Conservation (phyloP, 1,284 basidiomycete genomes). For the Xerocomus minutiporus region DNA sequence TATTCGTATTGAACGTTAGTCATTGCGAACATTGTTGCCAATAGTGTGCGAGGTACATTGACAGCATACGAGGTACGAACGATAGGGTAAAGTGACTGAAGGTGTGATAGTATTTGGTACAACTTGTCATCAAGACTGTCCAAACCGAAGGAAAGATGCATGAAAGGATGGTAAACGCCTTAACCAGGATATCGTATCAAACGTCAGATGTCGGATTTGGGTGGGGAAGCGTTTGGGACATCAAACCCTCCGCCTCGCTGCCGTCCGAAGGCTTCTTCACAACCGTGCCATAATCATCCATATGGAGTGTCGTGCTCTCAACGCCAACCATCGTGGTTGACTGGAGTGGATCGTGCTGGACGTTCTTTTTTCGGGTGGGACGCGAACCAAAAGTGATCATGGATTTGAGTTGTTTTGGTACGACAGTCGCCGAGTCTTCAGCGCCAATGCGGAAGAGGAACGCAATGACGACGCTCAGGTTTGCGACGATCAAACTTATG, state of each 20-base stretch:
- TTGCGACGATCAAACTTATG: constrained; percentile 3
- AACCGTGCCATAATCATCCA: not conserved
- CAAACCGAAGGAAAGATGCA: not conserved
- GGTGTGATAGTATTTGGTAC: not conserved
- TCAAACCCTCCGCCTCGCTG: not conserved
- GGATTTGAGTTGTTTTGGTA: not conserved
- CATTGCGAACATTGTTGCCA: not conserved
- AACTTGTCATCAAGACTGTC: not conserved
- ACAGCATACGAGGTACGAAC: not conserved
- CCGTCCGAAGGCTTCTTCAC: not conserved
- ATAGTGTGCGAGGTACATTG: not conserved
- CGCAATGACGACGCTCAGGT: constrained; percentile 3
- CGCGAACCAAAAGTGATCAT: constrained; percentile 1
- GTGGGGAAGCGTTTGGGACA: not conserved
- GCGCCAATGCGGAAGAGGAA: constrained; percentile 4
- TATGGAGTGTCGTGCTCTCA: not conserved
- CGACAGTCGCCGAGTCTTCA: not conserved
- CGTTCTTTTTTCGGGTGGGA: not conserved
- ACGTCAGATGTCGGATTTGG: not conserved
- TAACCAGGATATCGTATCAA: not conserved
- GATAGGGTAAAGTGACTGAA: not conserved
- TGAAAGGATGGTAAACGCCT: not conserved
- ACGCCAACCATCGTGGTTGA: not conserved
- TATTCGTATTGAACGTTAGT: not conserved
- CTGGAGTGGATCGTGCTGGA: not conserved